Conservation (phyloP, 805 yeast species). For the Alloascoidea hylecoeti region DNA sequence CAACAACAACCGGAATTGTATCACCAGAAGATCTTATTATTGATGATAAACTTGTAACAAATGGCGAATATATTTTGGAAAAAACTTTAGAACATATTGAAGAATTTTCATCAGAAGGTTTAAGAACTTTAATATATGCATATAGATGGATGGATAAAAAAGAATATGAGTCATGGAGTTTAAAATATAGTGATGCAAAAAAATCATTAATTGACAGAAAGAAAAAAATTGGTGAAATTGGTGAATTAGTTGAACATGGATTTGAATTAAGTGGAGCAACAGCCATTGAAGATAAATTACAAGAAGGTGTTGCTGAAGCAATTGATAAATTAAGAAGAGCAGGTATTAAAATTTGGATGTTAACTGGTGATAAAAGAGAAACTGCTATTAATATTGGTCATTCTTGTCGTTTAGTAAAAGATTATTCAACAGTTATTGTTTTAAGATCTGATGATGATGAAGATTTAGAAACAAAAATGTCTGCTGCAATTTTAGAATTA, state of each 20-base stretch:
- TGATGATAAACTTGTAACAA: slow-evolving; percentile 42
- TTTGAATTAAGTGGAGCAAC: slow-evolving; percentile 78
- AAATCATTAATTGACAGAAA: slow-evolving; percentile 60
- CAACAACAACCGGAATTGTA: background rate
- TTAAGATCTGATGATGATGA: slow-evolving; percentile 33
- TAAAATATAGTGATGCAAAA: slow-evolving; percentile 59
- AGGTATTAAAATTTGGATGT: slow-evolving; percentile 94
- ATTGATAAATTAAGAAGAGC: slow-evolving; percentile 88
- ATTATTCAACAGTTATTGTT: slow-evolving; percentile 80
- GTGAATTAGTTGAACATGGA: slow-evolving; percentile 56
- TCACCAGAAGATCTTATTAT: slow-evolving; percentile 11
- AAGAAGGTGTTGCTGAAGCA: slow-evolving; percentile 92
- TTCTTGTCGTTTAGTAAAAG: slow-evolving; percentile 85
- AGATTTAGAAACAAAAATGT: slow-evolving; percentile 50
- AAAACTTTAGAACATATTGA: slow-evolving; percentile 83
- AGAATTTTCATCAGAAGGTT: slow-evolving; percentile 88
- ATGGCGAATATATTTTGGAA: slow-evolving; percentile 70
- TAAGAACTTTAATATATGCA: slow-evolving; percentile 78
- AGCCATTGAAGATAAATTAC: slow-evolving; percentile 94
- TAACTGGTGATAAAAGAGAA: slow-evolving; percentile 96
- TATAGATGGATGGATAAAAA: slow-evolving; percentile 51
- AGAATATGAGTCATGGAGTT: slow-evolving; percentile 55
- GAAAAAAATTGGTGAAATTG: slow-evolving; percentile 51
- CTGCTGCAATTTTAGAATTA: slow-evolving; percentile 64
- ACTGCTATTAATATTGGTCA: slow-evolving; percentile 97